Evolutionary conservation across 352 stramenopile species (phyloP), one percentile per base, ranked within the genome.

Genomic region (Plasmopara viticola): DNA sequence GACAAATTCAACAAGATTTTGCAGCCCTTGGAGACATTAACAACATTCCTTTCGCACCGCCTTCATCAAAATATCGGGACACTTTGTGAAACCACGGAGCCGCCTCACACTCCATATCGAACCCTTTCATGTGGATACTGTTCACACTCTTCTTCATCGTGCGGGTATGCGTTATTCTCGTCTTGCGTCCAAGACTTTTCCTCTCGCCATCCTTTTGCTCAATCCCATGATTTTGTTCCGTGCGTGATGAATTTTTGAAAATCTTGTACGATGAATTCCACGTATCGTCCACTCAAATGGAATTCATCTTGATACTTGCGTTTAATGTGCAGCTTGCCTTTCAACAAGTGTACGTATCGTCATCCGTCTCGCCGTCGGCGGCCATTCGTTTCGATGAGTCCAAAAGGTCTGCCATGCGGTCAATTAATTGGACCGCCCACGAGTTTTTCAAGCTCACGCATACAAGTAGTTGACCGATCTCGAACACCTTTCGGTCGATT

Each of bases 251-350:
- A 63, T 98, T 98, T 48, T 98, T 95, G 14, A 99, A 61, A 13
- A 99, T 96, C 51, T 97, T 97, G 67, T 98, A 98, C 43, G 89
- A 97, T 43, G 89, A 97, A 35, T 95, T 89, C 78, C 96, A 97
- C 44, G 97, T 98, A 65, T 98, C 95, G 62, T 99, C 96, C 30
- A 99, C 96, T 52, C 96, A 90, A 66, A 98, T 97, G 34, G 92
- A 98, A 70, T 99, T 99, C 56, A 99, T 98, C 70, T 99, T 98
- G 20, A 99, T 94, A 58, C 86, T 97, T 2, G 96, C 96, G 63
- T 99, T 94, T 15, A 99, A 63, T n/a, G 96, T 98, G 66, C 96
- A 99, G 54, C 85, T 97, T 25, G 96, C 96, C 52, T 97, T 97
- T 60, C 97, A 95, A 62, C 98, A 99, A 62, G 98, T 99, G 50